Conservation (phyloP, 2,329 filamentous ascomycete genomes). For the Fusarium protoensiforme region DNA sequence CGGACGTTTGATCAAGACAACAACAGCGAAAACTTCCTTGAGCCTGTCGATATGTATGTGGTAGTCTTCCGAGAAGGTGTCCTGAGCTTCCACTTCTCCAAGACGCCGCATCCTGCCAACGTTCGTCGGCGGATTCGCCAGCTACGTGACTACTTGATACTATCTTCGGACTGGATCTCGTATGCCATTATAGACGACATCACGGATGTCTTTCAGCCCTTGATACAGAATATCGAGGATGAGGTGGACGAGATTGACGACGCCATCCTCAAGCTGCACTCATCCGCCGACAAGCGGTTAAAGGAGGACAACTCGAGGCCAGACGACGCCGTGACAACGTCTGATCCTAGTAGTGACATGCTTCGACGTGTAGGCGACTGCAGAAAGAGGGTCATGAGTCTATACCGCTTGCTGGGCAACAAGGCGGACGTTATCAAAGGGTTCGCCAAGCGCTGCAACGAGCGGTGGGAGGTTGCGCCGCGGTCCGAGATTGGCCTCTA, state of each 20-base stretch:
- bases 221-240: constrained; percentile 93
- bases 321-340: constrained; percentile 56
- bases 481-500: constrained; percentile 97
- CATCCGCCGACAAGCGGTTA: constrained; percentile 58
- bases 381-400: constrained; percentile 95
- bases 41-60: constrained; percentile 97
- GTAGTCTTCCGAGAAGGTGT: constrained; percentile 97
- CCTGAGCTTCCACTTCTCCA: constrained; percentile 96
- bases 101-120: constrained; percentile 95
- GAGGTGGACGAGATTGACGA: constrained; percentile 98
- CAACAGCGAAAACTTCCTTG: constrained; percentile 88
- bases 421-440: constrained; percentile 99
- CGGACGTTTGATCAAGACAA: constrained; percentile 96
- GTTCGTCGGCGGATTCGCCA: constrained; percentile 94
- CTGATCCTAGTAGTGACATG: constrained; percentile 78
- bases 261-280: constrained; percentile 84
- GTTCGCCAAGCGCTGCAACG: constrained; percentile 97
- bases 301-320: constrained; percentile 58
- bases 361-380: constrained; percentile 91
- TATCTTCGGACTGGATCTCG: constrained; percentile 97
- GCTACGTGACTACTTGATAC: constrained; percentile 89
- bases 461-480: constrained; percentile 96
- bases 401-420: constrained; percentile 92
- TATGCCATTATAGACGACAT: constrained; percentile 99
- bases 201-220: constrained; percentile 92